Percentiles rank a stretch among this genome's conserved stretches.
phyloP scores from a whole-genome alignment of 2,329 filamentous ascomycete genomes.

The Fusarium brachygibbosum region DNA sequence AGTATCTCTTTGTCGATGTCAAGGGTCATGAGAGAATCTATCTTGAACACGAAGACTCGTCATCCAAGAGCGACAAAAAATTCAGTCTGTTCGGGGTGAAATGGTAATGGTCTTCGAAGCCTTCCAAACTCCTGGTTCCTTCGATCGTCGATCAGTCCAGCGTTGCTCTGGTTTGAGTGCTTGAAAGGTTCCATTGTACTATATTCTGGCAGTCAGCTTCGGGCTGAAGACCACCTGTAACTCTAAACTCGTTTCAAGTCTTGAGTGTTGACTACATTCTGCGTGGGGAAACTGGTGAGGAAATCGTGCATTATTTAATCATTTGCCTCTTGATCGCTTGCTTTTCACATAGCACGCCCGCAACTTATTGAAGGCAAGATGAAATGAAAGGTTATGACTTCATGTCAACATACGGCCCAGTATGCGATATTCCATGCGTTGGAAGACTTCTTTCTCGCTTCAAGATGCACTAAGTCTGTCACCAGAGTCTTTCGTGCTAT shows the following conservation, averaged over 20 bases:
- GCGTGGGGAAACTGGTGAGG: not conserved
- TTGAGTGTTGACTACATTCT: not conserved
- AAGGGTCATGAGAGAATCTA: slow-evolving; percentile 76
- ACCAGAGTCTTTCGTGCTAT: too few relatives aligned
- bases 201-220: slow-evolving; percentile 18
- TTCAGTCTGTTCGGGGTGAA: slow-evolving; percentile 73
- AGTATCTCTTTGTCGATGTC: slow-evolving; percentile 84
- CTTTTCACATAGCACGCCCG: not conserved
- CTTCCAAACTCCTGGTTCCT: not conserved
- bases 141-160: not conserved
- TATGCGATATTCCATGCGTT: not conserved
- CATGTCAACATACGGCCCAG: not conserved
- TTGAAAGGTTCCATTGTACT: slow-evolving; percentile 23
- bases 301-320: not conserved
- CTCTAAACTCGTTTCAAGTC: slow-evolving; percentile 1
- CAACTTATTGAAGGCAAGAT: not conserved
- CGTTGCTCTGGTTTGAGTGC: not conserved
- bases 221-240: slow-evolving; percentile 14
- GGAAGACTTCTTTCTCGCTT: not conserved
- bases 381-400: not conserved
- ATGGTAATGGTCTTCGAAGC: slow-evolving; percentile 58
- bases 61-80: slow-evolving; percentile 56
- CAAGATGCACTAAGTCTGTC: too few relatives aligned
- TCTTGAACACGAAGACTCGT: slow-evolving; percentile 71
- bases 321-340: not conserved